phyloP scores from a whole-genome alignment of 441 rosid species.

The Syzygium syzygioides region DNA sequence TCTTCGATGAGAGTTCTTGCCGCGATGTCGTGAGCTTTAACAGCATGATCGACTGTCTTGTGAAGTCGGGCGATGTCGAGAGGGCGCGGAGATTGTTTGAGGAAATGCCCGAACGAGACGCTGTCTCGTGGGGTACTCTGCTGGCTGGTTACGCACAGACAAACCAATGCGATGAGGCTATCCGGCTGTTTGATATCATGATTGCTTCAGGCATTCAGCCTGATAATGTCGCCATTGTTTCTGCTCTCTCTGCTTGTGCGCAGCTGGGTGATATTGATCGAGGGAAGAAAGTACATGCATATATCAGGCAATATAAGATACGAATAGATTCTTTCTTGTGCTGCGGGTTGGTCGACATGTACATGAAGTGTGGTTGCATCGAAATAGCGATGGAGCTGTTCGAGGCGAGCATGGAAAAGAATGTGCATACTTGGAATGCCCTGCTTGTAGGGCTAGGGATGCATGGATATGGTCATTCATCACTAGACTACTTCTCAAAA shows the following conservation, averaged over 20 bases:
- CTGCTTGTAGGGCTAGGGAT: conserved; percentile 61
- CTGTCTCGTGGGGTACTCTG: conserved; percentile 62
- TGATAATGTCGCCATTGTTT: conserved; percentile 48
- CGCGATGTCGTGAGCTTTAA: conserved; percentile 52
- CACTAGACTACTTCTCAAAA: conserved; percentile 34
- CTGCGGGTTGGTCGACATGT: conserved; percentile 59
- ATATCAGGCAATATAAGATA: conserved; percentile 24
- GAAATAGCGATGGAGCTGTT: conserved; percentile 37
- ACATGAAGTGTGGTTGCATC: conserved; percentile 58
- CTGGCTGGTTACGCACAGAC: conserved; percentile 47
- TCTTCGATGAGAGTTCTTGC: conserved; percentile 43
- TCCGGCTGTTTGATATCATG: conserved; percentile 40
- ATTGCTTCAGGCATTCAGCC: conserved; percentile 29
- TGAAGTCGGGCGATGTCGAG: conserved; percentile 35
- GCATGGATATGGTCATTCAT: conserved; percentile 43
- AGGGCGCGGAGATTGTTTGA: conserved; percentile 44
- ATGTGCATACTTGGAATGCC: conserved; percentile 57
- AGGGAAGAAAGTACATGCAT: conserved; percentile 46
- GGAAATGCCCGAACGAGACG: conserved; percentile 43
- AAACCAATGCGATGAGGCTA: conserved; percentile 34
- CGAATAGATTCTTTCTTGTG: conserved; percentile 44
- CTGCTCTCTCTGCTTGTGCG: conserved; percentile 74
- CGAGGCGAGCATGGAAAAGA: conserved; percentile 37
- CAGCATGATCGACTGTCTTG: conserved; percentile 46
- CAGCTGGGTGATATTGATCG: conserved; percentile 44